phyloP scores from a whole-genome alignment of 2,329 filamentous ascomycete species.

The Colletotrichum plurivorum region DNA sequence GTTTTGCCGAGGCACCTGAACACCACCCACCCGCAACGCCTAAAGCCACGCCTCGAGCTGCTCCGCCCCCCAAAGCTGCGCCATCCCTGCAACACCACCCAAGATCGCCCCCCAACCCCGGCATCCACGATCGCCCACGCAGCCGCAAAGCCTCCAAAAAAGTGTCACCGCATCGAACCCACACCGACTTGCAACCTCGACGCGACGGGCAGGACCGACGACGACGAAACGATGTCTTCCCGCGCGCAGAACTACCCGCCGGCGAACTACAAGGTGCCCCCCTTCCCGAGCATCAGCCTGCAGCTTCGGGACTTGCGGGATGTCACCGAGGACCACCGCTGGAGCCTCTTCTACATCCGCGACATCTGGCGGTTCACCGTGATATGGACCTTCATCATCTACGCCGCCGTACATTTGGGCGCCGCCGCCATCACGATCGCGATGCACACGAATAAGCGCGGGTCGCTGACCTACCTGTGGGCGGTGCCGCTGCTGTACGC shows the following conservation, averaged over 20 bases:
- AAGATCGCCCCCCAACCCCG: conserved; percentile 26
- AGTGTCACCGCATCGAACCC: conserved; percentile 22
- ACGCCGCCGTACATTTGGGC: conserved; percentile 80
- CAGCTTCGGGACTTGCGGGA: conserved; percentile 68
- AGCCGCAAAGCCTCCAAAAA: conserved; percentile 20
- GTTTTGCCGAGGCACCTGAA: conserved; percentile 48
- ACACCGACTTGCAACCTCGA: conserved; percentile 23
- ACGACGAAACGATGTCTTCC: conserved; percentile 22
- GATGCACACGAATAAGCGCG: conserved; percentile 75
- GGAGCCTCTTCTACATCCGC: conserved; percentile 78
- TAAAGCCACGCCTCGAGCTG: conserved; percentile 36
- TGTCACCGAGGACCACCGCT: conserved; percentile 56
- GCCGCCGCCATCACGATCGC: conserved; percentile 80
- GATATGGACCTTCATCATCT: conserved; percentile 87
- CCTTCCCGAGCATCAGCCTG: conserved; percentile 88
- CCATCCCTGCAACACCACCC: conserved; percentile 34
- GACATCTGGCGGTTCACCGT: conserved; percentile 93
- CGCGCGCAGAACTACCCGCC: conserved; percentile 54
- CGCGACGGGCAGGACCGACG: background rate
- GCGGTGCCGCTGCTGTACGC: conserved; percentile 79
- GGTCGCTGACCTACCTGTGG: conserved; percentile 76
- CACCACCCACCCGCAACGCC: conserved; percentile 7
- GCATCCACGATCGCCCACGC: conserved; percentile 20
- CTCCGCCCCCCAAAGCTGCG: conserved; percentile 19
- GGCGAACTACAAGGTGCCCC: conserved; percentile 73